Evolutionary conservation across 2,329 filamentous ascomycete species (phyloP).

Genomic region (Pseudogymnoascus sp.): DNA sequence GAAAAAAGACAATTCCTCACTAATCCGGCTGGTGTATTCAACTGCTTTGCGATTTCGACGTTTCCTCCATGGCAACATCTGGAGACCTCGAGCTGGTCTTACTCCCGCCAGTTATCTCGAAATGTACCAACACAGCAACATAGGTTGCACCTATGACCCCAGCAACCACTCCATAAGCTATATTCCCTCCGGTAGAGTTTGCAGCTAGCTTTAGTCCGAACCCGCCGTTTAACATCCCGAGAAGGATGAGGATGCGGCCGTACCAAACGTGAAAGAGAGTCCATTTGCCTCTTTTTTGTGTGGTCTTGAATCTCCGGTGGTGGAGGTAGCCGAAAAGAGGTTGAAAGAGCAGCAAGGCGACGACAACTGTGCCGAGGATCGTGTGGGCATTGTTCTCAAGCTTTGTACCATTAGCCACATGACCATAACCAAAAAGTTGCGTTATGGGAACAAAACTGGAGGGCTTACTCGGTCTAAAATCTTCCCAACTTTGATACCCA

Average conservation of each 20-base stretch:
- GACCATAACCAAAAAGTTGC: constrained; percentile 13
- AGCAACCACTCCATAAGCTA: constrained; percentile 49
- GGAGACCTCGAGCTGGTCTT: not conserved
- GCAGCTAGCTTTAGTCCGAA: constrained; percentile 47
- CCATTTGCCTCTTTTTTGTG: constrained; percentile 40
- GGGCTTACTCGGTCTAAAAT: constrained; percentile 36
- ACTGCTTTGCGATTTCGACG: not conserved
- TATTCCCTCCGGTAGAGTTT: constrained; percentile 34
- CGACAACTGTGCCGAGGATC: constrained; percentile 46
- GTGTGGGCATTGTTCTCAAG: constrained; percentile 36
- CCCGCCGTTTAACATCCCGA: constrained; percentile 57
- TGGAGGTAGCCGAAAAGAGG: constrained; percentile 51
- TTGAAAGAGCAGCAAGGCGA: constrained; percentile 47
- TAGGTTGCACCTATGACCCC: constrained; percentile 42
- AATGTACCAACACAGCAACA: constrained; percentile 21
- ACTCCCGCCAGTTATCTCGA: not conserved
- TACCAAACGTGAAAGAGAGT: constrained; percentile 56
- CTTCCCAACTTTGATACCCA: constrained; percentile 44
- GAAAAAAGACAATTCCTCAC: not conserved
- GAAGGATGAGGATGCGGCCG: constrained; percentile 47
- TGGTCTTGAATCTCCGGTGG: constrained; percentile 44
- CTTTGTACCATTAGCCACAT: constrained; percentile 40
- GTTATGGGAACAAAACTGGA: constrained; percentile 9
- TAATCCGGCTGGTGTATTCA: not conserved
- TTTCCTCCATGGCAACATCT: not conserved